Evolutionary conservation across 768 basidiomycete genomes (phyloP), one percentile per base, ranked within the genome.

Genomic region (Russula earlei): DNA sequence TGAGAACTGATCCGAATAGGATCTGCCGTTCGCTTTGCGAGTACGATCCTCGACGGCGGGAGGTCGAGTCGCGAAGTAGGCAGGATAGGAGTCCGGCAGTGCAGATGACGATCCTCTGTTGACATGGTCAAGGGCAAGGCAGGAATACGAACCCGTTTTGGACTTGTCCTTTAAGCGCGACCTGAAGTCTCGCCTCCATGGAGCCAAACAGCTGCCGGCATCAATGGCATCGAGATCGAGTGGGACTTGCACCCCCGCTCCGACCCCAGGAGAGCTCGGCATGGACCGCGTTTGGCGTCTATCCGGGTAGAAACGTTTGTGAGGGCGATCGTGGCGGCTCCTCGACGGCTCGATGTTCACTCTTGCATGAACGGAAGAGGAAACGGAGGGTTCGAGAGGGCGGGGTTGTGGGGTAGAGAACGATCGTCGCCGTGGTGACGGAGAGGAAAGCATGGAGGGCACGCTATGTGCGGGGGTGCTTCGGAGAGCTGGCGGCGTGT

Each of bases 1-100:
- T 4, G 85, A 83, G 51, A 79, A 71, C 0, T 85, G 85, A 15
- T 77, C 80, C 2, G 85, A 86, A 58, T 82, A 75, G 14, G 84
- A 81, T 37, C 85, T 79, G 22, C 71, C 72, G 64, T 84, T 85
- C 49, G 67, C 68, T 58, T 72, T 79, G 41, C 78, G 36, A 19
- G 49, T 54, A 9, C 56, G 53, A 33, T 51, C 47, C 8, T 63
- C 67, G 3, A 66, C 65, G 12, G 52, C 60, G 33, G n/a, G n/a
- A n/a, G 57, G 55, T n/a, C 56, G 59, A 10, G 55, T 41, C 15
- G 38, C 33, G 29, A 54, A 58, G 27, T 57, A 58, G 40, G 62
- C 54, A 15, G 68, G 63, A 51, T 51, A 49, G 45, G 60, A 47
- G 59, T 44, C 46, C 10, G 49, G 25, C 19, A 56, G 47, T 9